phyloP scores from a whole-genome alignment of 1,284 basidiomycete species.

The Apiotrichum mycotoxinovorans region DNA sequence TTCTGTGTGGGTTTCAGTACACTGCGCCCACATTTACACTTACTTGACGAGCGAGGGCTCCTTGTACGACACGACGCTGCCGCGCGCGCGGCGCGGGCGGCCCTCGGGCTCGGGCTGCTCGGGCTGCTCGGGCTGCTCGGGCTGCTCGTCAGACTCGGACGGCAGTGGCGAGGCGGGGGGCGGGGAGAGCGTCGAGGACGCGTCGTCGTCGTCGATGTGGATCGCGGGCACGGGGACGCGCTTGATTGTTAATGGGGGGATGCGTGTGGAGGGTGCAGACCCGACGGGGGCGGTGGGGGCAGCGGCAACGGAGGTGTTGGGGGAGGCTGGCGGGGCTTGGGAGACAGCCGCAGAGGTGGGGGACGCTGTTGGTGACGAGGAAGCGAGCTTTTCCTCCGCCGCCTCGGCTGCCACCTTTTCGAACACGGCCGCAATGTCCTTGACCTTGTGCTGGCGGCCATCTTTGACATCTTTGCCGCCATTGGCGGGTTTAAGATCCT shows the following conservation, averaged over 20 bases:
- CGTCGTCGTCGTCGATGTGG: background rate
- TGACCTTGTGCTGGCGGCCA: background rate
- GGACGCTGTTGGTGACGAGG: background rate
- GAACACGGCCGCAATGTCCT: slow-evolving; percentile 6
- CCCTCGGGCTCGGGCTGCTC: background rate
- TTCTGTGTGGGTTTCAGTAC: slow-evolving; percentile 9
- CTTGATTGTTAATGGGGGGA: background rate
- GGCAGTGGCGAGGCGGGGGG: background rate
- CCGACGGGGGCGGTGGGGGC: no score
- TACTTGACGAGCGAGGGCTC: slow-evolving; percentile 18
- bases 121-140: background rate
- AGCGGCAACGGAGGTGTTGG: no score
- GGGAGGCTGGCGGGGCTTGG: no score
- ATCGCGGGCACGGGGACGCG: background rate
- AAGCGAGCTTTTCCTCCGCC: background rate
- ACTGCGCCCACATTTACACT: background rate
- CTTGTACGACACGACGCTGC: slow-evolving; percentile 19
- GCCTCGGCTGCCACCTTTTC: background rate
- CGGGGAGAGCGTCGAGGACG: background rate
- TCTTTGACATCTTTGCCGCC: no score
- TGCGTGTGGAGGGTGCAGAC: background rate
- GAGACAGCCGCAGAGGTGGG: no score
- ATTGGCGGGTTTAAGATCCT: no score
- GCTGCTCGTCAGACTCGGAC: background rate
- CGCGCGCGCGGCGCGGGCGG: slow-evolving; percentile 10